Conservation (phyloP, 1,284 basidiomycete genomes). For the Ustilago vetiveriae region DNA sequence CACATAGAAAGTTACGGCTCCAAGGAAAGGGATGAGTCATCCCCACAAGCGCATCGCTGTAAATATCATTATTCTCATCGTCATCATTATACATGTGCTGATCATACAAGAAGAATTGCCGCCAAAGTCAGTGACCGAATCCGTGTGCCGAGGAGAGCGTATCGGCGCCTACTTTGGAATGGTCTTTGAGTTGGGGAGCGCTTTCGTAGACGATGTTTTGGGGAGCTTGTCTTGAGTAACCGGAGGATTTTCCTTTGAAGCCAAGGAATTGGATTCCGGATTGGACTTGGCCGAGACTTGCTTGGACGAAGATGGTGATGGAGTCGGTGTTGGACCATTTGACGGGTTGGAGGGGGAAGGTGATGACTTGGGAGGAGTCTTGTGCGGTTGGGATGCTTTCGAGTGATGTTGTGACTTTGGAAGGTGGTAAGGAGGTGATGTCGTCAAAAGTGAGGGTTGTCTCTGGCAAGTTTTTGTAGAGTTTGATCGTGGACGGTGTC, state of each 20-base stretch:
- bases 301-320: conserved; percentile 58
- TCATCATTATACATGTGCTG: conserved; percentile 1
- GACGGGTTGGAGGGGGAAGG: conserved; percentile 58
- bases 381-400: conserved; percentile 45
- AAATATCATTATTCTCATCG: conserved; percentile 11
- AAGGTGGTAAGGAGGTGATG: conserved; percentile 2
- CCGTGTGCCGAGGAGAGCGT: conserved; percentile 29
- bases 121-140: conserved; percentile 46
- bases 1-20: neutral
- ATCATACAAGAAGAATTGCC: neutral
- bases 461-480: conserved; percentile 54
- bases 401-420: conserved; percentile 29
- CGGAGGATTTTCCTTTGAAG: conserved; percentile 58
- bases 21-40: conserved; percentile 1
- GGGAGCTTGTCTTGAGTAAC: conserved; percentile 36
- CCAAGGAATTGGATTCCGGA: conserved; percentile 56
- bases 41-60: neutral
- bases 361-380: conserved; percentile 50
- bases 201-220: conserved; percentile 63
- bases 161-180: conserved; percentile 46
- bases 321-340: conserved; percentile 59
- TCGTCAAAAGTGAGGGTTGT: conserved; percentile 53
- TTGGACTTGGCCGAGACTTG: conserved; percentile 35
- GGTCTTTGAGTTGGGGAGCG: conserved; percentile 61
- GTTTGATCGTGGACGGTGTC: conserved; percentile 52